Base-by-base conservation (phyloP, 225 moss, liverwort and hornwort genomes). In the Thuidium tamariscinum region DNA sequence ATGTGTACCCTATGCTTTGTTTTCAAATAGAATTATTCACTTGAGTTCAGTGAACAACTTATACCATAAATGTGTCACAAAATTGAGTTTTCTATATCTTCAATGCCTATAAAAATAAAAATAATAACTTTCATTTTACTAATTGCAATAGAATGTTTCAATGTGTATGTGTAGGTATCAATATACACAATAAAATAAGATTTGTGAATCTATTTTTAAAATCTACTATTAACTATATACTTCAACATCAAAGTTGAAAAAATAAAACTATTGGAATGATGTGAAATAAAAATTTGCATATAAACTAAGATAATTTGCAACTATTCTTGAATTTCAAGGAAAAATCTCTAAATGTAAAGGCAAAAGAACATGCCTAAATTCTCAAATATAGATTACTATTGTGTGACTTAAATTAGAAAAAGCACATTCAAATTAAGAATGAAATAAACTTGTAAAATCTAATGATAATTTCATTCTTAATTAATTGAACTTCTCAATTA, bases 1-100 rank as follows among this genome's bases (percentile, higher is more conserved):
- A 25, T 12, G 2, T 8, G 8, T 39, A 0, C 0, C 1, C 2
- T 37, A 67, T 13, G 0, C 22, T 39, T 66, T 22, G 22, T 0
- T 39, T n/a, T n/a, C n/a, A n/a, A n/a, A n/a, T n/a, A n/a, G n/a
- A n/a, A n/a, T n/a, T n/a, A n/a, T n/a, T n/a, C n/a, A n/a, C n/a
- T n/a, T n/a, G n/a, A n/a, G n/a, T n/a, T n/a, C n/a, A n/a, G 25
- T 13, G 8, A 23, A 39, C 1, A 68, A 67, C 21, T 20, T 20
- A 66, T 21, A 65, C 32, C 32, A 62, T 15, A 32, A 62, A 62
- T 8, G 16, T 62, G 7, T 62, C 16, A 30, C 8, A 63, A 63
- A 27, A 7, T 30, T 62, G 10, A 23, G 0, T 39, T 39, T 68
- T 14, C 3, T 13, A 4, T 0, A 39, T n/a, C 37, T 66, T 66